Conservation (phyloP, 371 early-diverging fungal species). For the Mycotypha africana region DNA sequence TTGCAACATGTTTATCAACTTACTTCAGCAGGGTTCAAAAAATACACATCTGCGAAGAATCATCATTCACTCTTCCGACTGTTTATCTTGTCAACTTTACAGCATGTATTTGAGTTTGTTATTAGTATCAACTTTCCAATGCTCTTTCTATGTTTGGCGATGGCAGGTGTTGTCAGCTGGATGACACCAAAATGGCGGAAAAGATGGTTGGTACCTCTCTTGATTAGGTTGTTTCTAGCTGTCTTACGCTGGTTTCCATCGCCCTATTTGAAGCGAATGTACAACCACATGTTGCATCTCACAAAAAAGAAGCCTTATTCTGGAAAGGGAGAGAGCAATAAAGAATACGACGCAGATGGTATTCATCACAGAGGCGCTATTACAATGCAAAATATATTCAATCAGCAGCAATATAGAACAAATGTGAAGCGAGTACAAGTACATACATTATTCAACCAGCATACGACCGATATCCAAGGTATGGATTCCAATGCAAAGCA, state of each 20-base stretch:
- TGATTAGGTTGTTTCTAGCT: slow-evolving; percentile 5
- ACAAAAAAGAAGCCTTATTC: background rate
- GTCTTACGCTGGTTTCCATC: slow-evolving; percentile 1
- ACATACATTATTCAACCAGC: slow-evolving; percentile 21
- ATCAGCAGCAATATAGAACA: slow-evolving; percentile 19
- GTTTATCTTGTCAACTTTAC: slow-evolving; percentile 11
- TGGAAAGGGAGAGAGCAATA: background rate
- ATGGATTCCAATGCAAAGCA: slow-evolving; percentile 19
- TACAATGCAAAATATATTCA: slow-evolving; percentile 16
- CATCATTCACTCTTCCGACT: slow-evolving; percentile 14
- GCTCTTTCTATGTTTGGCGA: slow-evolving; percentile 22
- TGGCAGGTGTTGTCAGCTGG: slow-evolving; percentile 29
- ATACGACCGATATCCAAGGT: slow-evolving; percentile 25
- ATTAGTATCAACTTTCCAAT: slow-evolving; percentile 21
- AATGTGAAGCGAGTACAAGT: slow-evolving; percentile 16
- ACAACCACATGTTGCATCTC: too few relatives aligned
- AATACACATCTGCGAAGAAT: slow-evolving; percentile 5
- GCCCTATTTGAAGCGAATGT: slow-evolving; percentile 6
- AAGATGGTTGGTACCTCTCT: slow-evolving; percentile 21
- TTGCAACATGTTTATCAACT: slow-evolving; percentile 13
- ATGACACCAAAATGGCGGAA: slow-evolving; percentile 30
- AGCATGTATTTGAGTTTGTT: slow-evolving; percentile 4
- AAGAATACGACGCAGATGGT: slow-evolving; percentile 19
- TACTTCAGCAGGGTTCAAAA: too few relatives aligned
- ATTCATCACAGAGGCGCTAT: slow-evolving; percentile 27